Conservation (phyloP, 352 stramenopile species). For the Phytophthora megakarya region DNA sequence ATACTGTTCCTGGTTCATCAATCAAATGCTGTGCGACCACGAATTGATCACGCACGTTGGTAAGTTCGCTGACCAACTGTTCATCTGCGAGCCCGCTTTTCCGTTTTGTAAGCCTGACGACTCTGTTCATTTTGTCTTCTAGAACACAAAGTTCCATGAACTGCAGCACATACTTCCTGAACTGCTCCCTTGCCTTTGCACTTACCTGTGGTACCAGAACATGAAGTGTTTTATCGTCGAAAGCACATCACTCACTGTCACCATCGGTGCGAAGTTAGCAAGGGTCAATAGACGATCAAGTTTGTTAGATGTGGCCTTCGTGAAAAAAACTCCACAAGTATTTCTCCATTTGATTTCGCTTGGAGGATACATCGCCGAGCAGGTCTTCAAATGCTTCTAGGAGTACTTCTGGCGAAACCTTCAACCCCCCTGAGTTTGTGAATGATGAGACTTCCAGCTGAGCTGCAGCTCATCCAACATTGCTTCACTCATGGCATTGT, state of each 20-base stretch:
- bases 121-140: slow-evolving; percentile 71
- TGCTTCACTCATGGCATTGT: slow-evolving; percentile 37
- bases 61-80: slow-evolving; percentile 64
- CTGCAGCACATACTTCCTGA: slow-evolving; percentile 27
- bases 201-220: slow-evolving; percentile 40
- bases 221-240: slow-evolving; percentile 41
- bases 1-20: slow-evolving; percentile 60
- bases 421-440: slow-evolving; percentile 20
- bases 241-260: slow-evolving; percentile 43
- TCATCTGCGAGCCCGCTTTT: slow-evolving; percentile 18
- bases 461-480: slow-evolving; percentile 53
- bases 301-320: slow-evolving; percentile 9
- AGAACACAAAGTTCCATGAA: slow-evolving; percentile 75
- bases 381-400: slow-evolving; percentile 16
- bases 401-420: background rate
- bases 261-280: slow-evolving; percentile 33
- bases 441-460: slow-evolving; percentile 51
- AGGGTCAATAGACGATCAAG: slow-evolving; percentile 25
- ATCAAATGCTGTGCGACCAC: slow-evolving; percentile 79
- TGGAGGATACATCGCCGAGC: slow-evolving; percentile 24
- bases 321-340: slow-evolving; percentile 19
- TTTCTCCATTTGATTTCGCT: slow-evolving; percentile 20
- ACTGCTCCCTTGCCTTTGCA: slow-evolving; percentile 7
- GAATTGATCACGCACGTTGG: slow-evolving; percentile 64
- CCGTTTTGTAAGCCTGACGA: slow-evolving; percentile 26